Base-by-base conservation (phyloP, 768 basidiomycete species). In the Hebeloma cylindrosporum region DNA sequence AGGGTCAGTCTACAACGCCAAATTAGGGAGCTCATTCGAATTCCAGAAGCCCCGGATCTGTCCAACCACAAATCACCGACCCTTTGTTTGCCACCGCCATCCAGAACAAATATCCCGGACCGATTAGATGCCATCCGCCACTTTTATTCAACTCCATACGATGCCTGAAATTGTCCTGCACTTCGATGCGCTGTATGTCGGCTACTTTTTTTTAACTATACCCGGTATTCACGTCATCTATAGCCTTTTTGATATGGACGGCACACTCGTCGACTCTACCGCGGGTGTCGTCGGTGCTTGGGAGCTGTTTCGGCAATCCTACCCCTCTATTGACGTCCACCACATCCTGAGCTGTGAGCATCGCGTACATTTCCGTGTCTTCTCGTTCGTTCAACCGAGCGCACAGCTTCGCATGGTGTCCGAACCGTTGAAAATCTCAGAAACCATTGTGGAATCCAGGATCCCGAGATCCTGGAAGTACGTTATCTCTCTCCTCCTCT, bases 181-280 rank as follows among this genome's bases (percentile, higher is more conserved):
- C 48, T 57, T 67, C 41, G 72, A 75, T 64, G 74, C 73, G 47
- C 68, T 78, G 74, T 75, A 63, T 45, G 65, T 62, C 46, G 35
- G 34, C 43, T 46, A 37, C 45, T 39, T 39, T 45, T 35, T 14
- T 48, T 45, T 39, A n/a, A n/a, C n/a, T 48, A 21, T 46, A 48
- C 47, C 58, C 57, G 54, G 57, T 29, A 16, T 38, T 49, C 47
- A 45, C 56, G 40, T 52, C 45, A 50, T 43, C 25, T 23, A 11
- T 47, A 88, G 86, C 46, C 68, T 88, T 10, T 88, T 88, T 57
- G 86, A 89, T 61, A 89, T 88, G 87, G 87, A 89, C 60, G 86
- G 86, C 43, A 92, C 87, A 25, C 71, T 88, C 39, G 74, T 88
- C 52, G 87, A 93, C 60, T 92, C 88, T 14, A 92, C 87, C 7